Evolutionary conservation across 108 stramenopile species (phyloP).

Genomic region (Cyclostephanos invisitatus): DNA sequence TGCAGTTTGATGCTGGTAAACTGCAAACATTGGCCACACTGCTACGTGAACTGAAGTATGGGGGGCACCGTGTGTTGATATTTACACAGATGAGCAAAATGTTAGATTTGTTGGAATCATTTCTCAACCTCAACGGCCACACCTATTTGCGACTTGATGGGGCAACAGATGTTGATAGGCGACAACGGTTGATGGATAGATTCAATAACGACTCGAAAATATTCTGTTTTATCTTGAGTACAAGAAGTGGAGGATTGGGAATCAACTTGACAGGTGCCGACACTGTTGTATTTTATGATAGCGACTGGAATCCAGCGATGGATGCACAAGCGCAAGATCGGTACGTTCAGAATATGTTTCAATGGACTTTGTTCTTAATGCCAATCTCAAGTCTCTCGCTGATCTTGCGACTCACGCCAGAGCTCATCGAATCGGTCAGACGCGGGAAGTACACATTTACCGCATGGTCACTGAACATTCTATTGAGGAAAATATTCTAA

Average conservation of each 20-base stretch:
- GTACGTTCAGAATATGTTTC: slow-evolving; percentile 41
- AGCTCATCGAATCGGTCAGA: slow-evolving; percentile 96
- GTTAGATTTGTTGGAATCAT: slow-evolving; percentile 93
- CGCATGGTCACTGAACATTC: slow-evolving; percentile 93
- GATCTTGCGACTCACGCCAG: slow-evolving; percentile 20
- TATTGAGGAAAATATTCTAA: slow-evolving; percentile 98
- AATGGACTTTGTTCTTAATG: not conserved
- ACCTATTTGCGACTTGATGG: slow-evolving; percentile 90
- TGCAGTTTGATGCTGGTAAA: slow-evolving; percentile 97
- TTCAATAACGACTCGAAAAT: slow-evolving; percentile 90
- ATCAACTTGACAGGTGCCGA: slow-evolving; percentile 98
- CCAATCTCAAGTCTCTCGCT: not conserved
- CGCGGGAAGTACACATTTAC: slow-evolving; percentile 96
- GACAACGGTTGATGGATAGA: slow-evolving; percentile 92
- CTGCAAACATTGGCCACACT: slow-evolving; percentile 92
- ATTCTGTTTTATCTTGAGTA: slow-evolving; percentile 95
- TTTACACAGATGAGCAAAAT: slow-evolving; percentile 98
- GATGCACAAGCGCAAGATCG: slow-evolving; percentile 92
- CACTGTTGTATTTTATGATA: slow-evolving; percentile 94
- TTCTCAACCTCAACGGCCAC: slow-evolving; percentile 82
- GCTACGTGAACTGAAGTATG: slow-evolving; percentile 79
- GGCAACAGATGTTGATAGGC: slow-evolving; percentile 83
- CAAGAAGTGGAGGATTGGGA: slow-evolving; percentile 94
- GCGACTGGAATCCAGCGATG: slow-evolving; percentile 98
- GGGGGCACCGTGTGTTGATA: slow-evolving; percentile 90